Evolutionary conservation across 495 filamentous ascomycete genomes (phyloP).

Genomic region (Aspergillus saccharolyticus): DNA sequence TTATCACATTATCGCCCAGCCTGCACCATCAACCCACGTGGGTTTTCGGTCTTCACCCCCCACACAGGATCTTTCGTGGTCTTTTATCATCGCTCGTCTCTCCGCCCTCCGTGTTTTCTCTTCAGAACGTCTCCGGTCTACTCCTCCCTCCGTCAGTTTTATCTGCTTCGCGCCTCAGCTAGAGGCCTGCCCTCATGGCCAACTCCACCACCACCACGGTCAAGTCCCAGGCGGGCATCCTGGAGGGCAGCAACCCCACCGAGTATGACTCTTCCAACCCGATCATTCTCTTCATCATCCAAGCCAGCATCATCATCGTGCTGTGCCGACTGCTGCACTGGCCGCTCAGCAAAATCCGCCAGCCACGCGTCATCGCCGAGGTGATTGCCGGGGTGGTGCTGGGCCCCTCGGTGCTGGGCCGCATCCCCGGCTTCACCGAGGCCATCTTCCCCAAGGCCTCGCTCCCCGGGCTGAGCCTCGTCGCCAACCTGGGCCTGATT

Average conservation of each 20-base stretch:
- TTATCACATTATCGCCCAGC: neutral
- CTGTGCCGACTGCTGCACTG: slow-evolving; percentile 80
- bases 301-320: slow-evolving; percentile 86
- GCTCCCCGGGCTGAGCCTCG: slow-evolving; percentile 70
- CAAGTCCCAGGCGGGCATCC: slow-evolving; percentile 49
- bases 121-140: no score
- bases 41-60: neutral
- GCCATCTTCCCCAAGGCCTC: slow-evolving; percentile 72
- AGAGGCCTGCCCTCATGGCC: slow-evolving; percentile 1
- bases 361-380: slow-evolving; percentile 93
- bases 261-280: slow-evolving; percentile 72
- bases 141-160: neutral
- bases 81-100: no score
- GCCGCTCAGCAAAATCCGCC: slow-evolving; percentile 79
- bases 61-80: no score
- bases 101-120: neutral
- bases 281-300: slow-evolving; percentile 91
- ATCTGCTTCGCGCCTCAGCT: neutral
- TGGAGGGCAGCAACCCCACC: slow-evolving; percentile 70
- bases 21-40: neutral
- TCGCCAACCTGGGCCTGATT: slow-evolving; percentile 84
- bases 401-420: slow-evolving; percentile 80
- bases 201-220: slow-evolving; percentile 17
- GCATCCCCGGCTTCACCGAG: slow-evolving; percentile 72
- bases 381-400: slow-evolving; percentile 90